Percentiles rank a stretch among this genome's conserved stretches.
These are phyloP conservation scores for Zygosaccharomyces pseudobailii DNA, from an alignment of 1,139 yeast genomes.

Conservation along the genomic window DNA sequence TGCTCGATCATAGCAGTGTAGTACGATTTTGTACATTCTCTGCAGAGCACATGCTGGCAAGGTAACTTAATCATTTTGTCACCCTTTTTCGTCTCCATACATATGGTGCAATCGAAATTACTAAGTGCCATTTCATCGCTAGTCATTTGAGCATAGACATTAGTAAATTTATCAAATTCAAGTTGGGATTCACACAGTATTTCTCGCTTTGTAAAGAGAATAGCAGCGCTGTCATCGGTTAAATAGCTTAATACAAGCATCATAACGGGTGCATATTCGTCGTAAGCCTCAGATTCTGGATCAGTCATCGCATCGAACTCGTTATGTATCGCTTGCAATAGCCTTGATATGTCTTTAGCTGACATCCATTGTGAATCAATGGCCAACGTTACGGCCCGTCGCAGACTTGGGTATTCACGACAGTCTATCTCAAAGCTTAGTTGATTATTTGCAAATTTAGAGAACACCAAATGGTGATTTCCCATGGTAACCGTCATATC, in stretches of 20 bases:
- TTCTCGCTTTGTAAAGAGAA: conserved; percentile 23
- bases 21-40: conserved; percentile 45
- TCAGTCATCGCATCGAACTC: conserved; percentile 38
- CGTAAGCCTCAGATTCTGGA: conserved; percentile 30
- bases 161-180: conserved; percentile 19
- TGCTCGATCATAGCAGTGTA: conserved; percentile 43
- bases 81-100: conserved; percentile 53
- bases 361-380: conserved; percentile 34
- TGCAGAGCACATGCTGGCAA: conserved; percentile 50
- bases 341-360: conserved; percentile 9
- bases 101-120: conserved; percentile 54
- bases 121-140: conserved; percentile 36
- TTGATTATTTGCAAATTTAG: conserved; percentile 16
- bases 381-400: conserved; percentile 34
- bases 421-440: conserved; percentile 23
- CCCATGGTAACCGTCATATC: conserved; percentile 10
- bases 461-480: conserved; percentile 9
- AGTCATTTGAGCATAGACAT: conserved; percentile 27
- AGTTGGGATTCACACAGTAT: conserved; percentile 14
- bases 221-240: conserved; percentile 31
- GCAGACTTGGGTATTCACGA: conserved; percentile 24
- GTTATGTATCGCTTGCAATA: conserved; percentile 26
- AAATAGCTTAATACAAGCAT: conserved; percentile 45
- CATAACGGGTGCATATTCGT: conserved; percentile 40
- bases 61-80: conserved; percentile 40